These are phyloP conservation scores for Geotrichum australiense DNA, from an alignment of 1,139 yeast genomes.

Conservation along the genomic window DNA sequence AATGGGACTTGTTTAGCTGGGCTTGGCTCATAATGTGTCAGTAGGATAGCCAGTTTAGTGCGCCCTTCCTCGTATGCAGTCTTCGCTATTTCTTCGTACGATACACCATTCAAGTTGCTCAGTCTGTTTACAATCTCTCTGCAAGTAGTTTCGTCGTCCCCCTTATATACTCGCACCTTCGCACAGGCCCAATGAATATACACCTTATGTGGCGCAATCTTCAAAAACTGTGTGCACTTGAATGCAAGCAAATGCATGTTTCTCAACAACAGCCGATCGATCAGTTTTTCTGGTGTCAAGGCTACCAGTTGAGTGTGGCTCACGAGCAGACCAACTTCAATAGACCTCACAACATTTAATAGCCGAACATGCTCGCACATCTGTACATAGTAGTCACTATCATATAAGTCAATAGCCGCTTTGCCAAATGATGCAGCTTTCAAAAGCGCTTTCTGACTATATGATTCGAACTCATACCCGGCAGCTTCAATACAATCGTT, in stretches of 20 bases:
- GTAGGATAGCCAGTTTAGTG: slow-evolving; percentile 51
- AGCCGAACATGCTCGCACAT: slow-evolving; percentile 57
- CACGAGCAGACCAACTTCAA: slow-evolving; percentile 61
- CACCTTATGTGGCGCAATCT: slow-evolving; percentile 48
- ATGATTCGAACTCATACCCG: slow-evolving; percentile 63
- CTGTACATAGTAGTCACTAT: slow-evolving; percentile 55
- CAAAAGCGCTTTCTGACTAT: slow-evolving; percentile 72
- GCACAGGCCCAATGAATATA: slow-evolving; percentile 78
- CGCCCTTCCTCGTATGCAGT: slow-evolving; percentile 85
- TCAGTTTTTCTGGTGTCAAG: slow-evolving; percentile 42
- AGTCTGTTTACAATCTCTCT: slow-evolving; percentile 45
- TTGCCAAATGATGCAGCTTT: slow-evolving; percentile 87
- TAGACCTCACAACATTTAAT: slow-evolving; percentile 58
- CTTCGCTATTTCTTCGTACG: slow-evolving; percentile 59
- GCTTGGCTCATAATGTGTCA: slow-evolving; percentile 64
- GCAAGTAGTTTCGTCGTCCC: slow-evolving; percentile 55
- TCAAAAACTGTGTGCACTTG: slow-evolving; percentile 49
- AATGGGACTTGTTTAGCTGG: slow-evolving; percentile 56
- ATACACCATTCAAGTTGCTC: slow-evolving; percentile 36
- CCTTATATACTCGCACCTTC: slow-evolving; percentile 53
- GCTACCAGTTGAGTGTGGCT: slow-evolving; percentile 47
- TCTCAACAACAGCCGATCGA: slow-evolving; percentile 54
- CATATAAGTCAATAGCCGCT: slow-evolving; percentile 49
- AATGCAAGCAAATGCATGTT: slow-evolving; percentile 58
- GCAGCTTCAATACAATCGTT: slow-evolving; percentile 70